These are phyloP conservation scores for Fusarium sp. DNA, from an alignment of 2,329 filamentous ascomycete species.

Conservation along the genomic window DNA sequence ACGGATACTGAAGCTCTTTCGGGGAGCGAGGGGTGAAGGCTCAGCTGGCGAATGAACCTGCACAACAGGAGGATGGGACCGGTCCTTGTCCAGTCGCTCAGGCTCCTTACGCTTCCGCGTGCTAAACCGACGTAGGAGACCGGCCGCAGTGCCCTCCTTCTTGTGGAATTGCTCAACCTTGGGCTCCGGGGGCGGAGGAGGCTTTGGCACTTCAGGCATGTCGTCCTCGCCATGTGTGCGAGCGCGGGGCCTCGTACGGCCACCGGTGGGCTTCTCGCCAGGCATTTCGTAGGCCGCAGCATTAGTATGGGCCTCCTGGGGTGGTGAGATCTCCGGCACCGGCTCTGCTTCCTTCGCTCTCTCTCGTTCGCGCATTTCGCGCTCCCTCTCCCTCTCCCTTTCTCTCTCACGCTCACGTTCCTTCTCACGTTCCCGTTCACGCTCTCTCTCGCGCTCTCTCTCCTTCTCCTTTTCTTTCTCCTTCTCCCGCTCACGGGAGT, in stretches of 20 bases:
- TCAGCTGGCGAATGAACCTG: constrained; percentile 84
- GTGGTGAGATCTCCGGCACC: constrained; percentile 80
- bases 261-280: constrained; percentile 87
- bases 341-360: constrained; percentile 54
- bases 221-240: constrained; percentile 97
- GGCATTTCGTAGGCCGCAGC: constrained; percentile 85
- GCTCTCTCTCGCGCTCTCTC: constrained; percentile 38
- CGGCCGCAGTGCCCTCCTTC: constrained; percentile 88
- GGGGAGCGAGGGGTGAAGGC: constrained; percentile 66
- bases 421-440: constrained; percentile 31
- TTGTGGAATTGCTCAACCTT: constrained; percentile 71
- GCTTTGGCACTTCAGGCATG: constrained; percentile 67
- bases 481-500: constrained; percentile 46
- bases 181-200: constrained; percentile 59
- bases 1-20: constrained; percentile 90
- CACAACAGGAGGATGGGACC: constrained; percentile 77
- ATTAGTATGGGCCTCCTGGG: constrained; percentile 91
- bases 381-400: constrained; percentile 52
- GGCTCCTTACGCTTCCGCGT: constrained; percentile 81
- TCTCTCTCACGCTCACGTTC: constrained; percentile 42
- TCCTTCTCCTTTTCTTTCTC: constrained; percentile 44
- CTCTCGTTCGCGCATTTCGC: constrained; percentile 42
- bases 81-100: constrained; percentile 69
- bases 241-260: constrained; percentile 83
- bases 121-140: constrained; percentile 88